Percentiles rank a stretch among this genome's conserved stretches.
Conservation (phyloP, 2,329 filamentous ascomycete species). For the Penicillium olsonii region DNA sequence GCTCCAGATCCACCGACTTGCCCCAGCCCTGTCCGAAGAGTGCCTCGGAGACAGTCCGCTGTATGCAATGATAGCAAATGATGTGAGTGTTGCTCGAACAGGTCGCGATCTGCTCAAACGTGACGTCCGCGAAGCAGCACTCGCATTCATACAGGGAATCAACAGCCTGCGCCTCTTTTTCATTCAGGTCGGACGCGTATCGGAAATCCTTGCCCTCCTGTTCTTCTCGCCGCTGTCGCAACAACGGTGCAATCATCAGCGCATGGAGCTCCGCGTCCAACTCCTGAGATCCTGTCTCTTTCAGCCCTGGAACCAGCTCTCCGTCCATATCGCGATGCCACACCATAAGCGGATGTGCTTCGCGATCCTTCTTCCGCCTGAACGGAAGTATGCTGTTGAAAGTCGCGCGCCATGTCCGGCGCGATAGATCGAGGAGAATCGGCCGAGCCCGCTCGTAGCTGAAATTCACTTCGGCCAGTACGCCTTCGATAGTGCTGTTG, state of each 20-base stretch:
- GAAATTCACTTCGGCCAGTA: slow-evolving; percentile 51
- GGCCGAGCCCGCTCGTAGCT: slow-evolving; percentile 48
- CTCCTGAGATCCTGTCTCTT: slow-evolving; percentile 46
- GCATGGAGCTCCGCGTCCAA: slow-evolving; percentile 46
- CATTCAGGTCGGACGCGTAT: slow-evolving; percentile 46
- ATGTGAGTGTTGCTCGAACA: slow-evolving; percentile 47
- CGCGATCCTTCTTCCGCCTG: slow-evolving; percentile 41
- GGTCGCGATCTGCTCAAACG: slow-evolving; percentile 50
- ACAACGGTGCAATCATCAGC: slow-evolving; percentile 39
- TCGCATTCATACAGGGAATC: slow-evolving; percentile 51
- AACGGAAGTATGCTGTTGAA: slow-evolving; percentile 46
- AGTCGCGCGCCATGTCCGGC: slow-evolving; percentile 48
- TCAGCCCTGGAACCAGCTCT: slow-evolving; percentile 36
- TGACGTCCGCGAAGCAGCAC: slow-evolving; percentile 49
- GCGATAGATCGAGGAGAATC: slow-evolving; percentile 44
- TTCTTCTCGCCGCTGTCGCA: slow-evolving; percentile 36
- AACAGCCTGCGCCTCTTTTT: slow-evolving; percentile 42
- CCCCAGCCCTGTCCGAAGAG: slow-evolving; percentile 92
- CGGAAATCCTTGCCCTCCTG: slow-evolving; percentile 40
- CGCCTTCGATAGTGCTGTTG: slow-evolving; percentile 48
- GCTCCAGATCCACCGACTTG: slow-evolving; percentile 71
- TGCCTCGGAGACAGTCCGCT: slow-evolving; percentile 78
- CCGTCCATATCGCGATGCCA: slow-evolving; percentile 40
- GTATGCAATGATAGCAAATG: slow-evolving; percentile 72
- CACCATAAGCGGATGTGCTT: slow-evolving; percentile 42